Evolutionary conservation across 768 basidiomycete species (phyloP), one percentile per base, ranked within the genome.

Genomic region (Xanthoconium purpureum): DNA sequence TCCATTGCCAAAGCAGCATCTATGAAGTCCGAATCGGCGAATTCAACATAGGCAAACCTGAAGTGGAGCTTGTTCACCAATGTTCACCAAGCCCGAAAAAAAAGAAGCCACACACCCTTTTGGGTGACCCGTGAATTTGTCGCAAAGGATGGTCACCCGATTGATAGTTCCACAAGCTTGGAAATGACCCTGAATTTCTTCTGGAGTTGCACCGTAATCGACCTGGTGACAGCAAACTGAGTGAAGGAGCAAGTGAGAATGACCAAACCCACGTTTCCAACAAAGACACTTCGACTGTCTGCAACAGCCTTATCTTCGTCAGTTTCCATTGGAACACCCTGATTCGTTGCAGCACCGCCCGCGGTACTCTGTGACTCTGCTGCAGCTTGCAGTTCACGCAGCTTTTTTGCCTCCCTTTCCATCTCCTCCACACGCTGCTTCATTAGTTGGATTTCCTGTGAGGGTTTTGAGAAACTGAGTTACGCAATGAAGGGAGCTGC

Each of bases 71-170:
- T n/a, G 56, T 53, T 55, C 35, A 37, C 53, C 51, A 46, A 54
- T 39, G 33, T 47, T 57, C 47, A 35, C 39, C 15, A 57, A 52
- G n/a, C 29, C 29, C 32, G 6, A 46, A 29, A 76, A n/a, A n/a
- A 54, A 42, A 48, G 37, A 48, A 49, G 47, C 18, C 58, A 58
- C 67, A 33, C 61, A 94, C 94, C 97, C 97, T 84, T 98, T 98
- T 46, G 97, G 96, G 76, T 98, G 95, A 47, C 97, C 97, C 24
- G 96, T 98, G 74, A 96, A 98, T 77, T 98, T 98, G 82, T 99
- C 97, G 73, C 96, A 98, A 30, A 99, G 85, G 67, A 99, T 99
- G 1, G 97, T 99, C 42, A 99, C 94, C 65, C 97, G 85, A 76
- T 99, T 99, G 74, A 99, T 99, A 15, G 91, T 93, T 7, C 97